Evolutionary conservation across 2,329 filamentous ascomycete species (phyloP), one percentile per base, ranked within the genome.

Genomic region (Niveomyces coronatus): DNA sequence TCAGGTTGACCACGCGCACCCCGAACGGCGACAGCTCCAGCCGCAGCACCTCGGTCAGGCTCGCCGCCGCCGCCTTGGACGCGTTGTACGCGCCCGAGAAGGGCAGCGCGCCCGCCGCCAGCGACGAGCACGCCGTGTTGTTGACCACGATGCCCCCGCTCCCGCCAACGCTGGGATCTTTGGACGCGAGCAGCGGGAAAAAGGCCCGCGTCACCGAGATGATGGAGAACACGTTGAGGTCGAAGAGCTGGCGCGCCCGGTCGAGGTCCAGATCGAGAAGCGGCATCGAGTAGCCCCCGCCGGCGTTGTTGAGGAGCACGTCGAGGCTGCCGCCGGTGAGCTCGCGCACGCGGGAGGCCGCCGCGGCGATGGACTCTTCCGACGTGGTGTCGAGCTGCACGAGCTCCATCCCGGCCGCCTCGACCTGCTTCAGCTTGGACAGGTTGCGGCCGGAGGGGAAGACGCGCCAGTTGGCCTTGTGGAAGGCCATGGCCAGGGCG

Each of bases 181-280:
- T n/a, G n/a, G n/a, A n/a, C n/a, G n/a, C n/a, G n/a, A n/a, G n/a
- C n/a, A n/a, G n/a, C n/a, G n/a, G n/a, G 5, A 46, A 27, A 41
- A 65, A 66, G 0, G 53, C 52, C 22, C 66, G 55, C 5, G 53
- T 53, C 24, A 61, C 50, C 13, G 45, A 42, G 4, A 65, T 44
- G 1, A 53, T 41, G 1, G 58, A 61, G 49, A 60, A 65, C 20
- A 65, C 47, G 42, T 70, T 70, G 29, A 63, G 51, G 7, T 67
- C 62, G 43, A 63, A 65, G 35, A 65, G 44, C 19, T 45, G 45
- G 20, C 53, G 55, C 7, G 56, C 60, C 9, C 55, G 46, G 4
- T 52, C 49, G 1, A 57, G 41, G 6, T 53, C 45, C 17, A 49
- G 42, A 35, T 60, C 56, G 3, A 57, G 40, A 9, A 52, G 45